phyloP scores from a whole-genome alignment of 345 rosid species.

The Populus ilicifolia region DNA sequence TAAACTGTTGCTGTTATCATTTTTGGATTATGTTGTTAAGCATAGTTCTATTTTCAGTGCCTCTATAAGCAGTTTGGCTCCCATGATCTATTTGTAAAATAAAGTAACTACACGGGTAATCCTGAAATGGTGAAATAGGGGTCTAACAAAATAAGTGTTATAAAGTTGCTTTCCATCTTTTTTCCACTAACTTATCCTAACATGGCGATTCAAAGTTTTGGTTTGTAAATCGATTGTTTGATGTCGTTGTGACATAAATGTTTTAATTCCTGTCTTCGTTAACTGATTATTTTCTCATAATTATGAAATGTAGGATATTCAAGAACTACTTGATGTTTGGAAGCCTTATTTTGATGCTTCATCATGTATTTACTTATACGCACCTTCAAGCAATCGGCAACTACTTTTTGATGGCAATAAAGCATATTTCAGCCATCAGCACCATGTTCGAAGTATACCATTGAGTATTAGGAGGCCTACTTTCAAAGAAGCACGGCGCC shows the following conservation, averaged over 20 bases:
- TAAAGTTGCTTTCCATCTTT: neutral
- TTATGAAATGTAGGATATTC: slow-evolving; percentile 56
- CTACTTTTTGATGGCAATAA: slow-evolving; percentile 67
- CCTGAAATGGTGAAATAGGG: too few relatives aligned
- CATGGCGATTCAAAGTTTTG: neutral
- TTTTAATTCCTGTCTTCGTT: neutral
- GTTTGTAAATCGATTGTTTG: neutral
- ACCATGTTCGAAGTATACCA: slow-evolving; percentile 54
- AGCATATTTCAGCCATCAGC: slow-evolving; percentile 58
- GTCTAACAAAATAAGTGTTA: too few relatives aligned
- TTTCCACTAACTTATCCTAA: neutral
- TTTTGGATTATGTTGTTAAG: too few relatives aligned
- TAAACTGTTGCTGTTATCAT: neutral
- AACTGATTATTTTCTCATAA: slow-evolving; percentile 1
- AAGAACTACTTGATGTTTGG: slow-evolving; percentile 85
- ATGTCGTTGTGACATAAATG: neutral
- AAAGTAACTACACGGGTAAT: too few relatives aligned
- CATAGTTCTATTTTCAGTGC: too few relatives aligned
- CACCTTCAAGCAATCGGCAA: slow-evolving; percentile 79
- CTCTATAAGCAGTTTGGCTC: too few relatives aligned
- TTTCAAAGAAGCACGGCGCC: slow-evolving; percentile 70
- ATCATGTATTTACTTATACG: slow-evolving; percentile 63
- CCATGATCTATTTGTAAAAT: too few relatives aligned
- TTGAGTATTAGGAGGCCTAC: slow-evolving; percentile 80
- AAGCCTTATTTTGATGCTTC: slow-evolving; percentile 84